Evolutionary conservation across 345 rosid genomes (phyloP), one percentile per base, ranked within the genome.

Genomic region (Salix udensis): DNA sequence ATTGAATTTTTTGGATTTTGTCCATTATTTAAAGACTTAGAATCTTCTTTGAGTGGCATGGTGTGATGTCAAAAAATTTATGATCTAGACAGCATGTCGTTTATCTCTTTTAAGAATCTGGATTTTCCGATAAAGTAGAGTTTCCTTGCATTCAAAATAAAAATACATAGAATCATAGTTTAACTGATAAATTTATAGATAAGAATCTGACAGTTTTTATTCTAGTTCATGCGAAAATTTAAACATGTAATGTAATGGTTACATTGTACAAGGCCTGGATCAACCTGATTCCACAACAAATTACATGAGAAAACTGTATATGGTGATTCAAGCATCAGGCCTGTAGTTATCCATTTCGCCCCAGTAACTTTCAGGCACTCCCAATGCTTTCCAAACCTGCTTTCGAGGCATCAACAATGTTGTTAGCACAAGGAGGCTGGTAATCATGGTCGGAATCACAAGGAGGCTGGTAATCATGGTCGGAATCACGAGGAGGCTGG

Each of bases 361-460:
- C 77, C 70, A 44, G 18, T 74, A 21, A 4, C 10, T 10, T 7
- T 18, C 16, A 11, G 77, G 71, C 36, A 75, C 72, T 5, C 66
- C 72, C 7, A 67, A 75, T 10, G 78, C 71, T 42, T 75, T 23
- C 66, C 72, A 67, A 3, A 75, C 78, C 78, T 31, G 78, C 78
- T 34, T 65, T 48, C 28, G 78, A 52, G 30, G 78, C 78, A 36
- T 75, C 78, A n/a, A 75, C 65, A 6, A 75, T 75, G 64, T 75
- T 75, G 66, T 67, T 67, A 11, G 19, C 28, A 67, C 78, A 75
- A 4, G 78, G 50, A 21, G 72, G 78, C 46, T 75, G 72, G 46
- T 67, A 75, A 23, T 75, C 78, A 34, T 75, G 78, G 2, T 65
- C 71, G 7, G 24, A 61, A 50, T 75, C 77, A 67, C 78, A 75